Conservation (phyloP, 805 yeast species). For the Starmerella bacillaris region DNA sequence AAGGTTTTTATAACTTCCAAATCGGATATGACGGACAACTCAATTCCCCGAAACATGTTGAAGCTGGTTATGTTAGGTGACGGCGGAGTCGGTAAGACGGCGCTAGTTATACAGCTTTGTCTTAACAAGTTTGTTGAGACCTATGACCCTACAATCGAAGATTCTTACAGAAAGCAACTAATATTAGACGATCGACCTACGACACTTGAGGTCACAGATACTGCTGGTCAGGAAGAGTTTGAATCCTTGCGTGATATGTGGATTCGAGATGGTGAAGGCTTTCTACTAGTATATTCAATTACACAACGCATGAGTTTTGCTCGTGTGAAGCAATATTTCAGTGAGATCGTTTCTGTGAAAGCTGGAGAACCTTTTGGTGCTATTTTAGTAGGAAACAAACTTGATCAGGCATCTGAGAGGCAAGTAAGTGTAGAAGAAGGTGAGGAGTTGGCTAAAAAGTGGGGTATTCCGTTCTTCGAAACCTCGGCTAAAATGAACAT, state of each 20-base stretch:
- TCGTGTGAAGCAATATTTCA: conserved; percentile 62
- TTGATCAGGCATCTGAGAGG: conserved; percentile 59
- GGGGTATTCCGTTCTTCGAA: conserved; percentile 59
- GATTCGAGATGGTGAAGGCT: conserved; percentile 94
- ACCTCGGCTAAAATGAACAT: conserved; percentile 85
- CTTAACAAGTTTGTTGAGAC: conserved; percentile 93
- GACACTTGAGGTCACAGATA: conserved; percentile 75
- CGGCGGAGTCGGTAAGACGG: conserved; percentile 98
- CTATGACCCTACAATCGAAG: conserved; percentile 94
- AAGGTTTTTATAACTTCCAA: too few species aligned
- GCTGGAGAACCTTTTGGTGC: conserved; percentile 39
- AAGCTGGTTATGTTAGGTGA: conserved; percentile 95
- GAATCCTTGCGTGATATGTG: conserved; percentile 83
- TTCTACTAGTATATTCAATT: conserved; percentile 71
- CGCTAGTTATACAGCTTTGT: conserved; percentile 65
- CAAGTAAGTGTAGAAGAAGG: conserved; percentile 74
- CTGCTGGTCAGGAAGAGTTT: conserved; percentile 98
- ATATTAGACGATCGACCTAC: conserved; percentile 65
- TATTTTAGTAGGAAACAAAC: conserved; percentile 82
- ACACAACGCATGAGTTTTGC: conserved; percentile 73
- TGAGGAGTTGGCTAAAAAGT: conserved; percentile 48
- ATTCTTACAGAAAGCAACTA: conserved; percentile 55
- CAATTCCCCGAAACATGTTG: conserved; percentile 25
- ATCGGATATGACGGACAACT: too few species aligned
- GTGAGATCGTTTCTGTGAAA: conserved; percentile 62